phyloP scores from a whole-genome alignment of 768 basidiomycete species.

The Boletus insuetus region DNA sequence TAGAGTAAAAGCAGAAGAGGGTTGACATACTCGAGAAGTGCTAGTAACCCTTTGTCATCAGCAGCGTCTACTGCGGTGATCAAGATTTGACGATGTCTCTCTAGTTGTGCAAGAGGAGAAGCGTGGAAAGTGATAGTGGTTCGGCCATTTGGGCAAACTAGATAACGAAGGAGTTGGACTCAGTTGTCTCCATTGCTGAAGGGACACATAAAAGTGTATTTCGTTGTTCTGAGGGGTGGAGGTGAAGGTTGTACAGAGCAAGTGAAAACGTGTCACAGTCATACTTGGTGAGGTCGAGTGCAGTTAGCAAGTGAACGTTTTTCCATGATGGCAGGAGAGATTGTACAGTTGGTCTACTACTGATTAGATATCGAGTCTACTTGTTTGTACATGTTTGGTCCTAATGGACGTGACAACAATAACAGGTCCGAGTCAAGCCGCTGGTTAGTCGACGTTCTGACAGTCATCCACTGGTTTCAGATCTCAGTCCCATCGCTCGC shows the following conservation, averaged over 20 bases:
- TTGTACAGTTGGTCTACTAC: no score
- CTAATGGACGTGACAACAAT: no score
- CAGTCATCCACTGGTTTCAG: no score
- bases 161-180: constrained; percentile 76
- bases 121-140: constrained; percentile 68
- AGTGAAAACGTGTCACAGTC: constrained; percentile 43
- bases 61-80: constrained; percentile 51
- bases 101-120: constrained; percentile 80
- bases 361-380: no score
- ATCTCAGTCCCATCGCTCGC: no score
- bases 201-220: constrained; percentile 72
- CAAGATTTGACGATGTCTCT: constrained; percentile 63
- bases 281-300: constrained; percentile 51
- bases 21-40: constrained; percentile 71
- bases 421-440: no score
- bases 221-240: constrained; percentile 55
- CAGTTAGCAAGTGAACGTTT: constrained; percentile 69
- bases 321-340: constrained; percentile 40
- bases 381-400: no score
- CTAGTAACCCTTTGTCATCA: constrained; percentile 70
- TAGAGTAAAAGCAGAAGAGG: background rate
- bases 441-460: no score
- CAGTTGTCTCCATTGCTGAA: constrained; percentile 76
- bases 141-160: constrained; percentile 62
- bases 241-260: background rate